Evolutionary conservation across 805 yeast species (phyloP), one percentile per base, ranked within the genome.

Genomic region (Kodamaea fukazawae): DNA sequence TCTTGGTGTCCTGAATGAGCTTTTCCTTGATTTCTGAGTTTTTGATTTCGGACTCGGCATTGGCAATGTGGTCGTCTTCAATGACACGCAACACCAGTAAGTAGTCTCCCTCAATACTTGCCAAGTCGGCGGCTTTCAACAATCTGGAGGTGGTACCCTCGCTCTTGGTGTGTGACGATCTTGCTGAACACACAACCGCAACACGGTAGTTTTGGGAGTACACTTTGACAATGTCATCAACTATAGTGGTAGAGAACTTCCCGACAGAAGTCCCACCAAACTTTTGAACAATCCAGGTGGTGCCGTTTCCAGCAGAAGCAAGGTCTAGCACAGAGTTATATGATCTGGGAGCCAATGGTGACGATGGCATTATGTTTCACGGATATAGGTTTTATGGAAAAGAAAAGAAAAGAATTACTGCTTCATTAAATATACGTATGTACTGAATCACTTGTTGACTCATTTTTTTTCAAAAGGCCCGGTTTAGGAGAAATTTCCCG

Each of bases 241-340:
- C 89, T 40, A 93, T 93, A 48, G 83, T 76, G 37, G 75, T 80
- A 7, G 96, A 86, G 61, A 93, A 90, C 60, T 93, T 93, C 15
- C 99, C 99, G 23, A 93, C 96, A 34, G 93, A 82, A 11, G 99
- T 93, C 39, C 99, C 99, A 35, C 99, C 99, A 55, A 87, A 93
- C 63, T 93, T 93, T 62, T 93, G 99, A 5, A 93, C 55, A 30
- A 69, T 49, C 75, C 75, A 70, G 12, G 48, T 37, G 35, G 44
- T 42, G 10, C 29, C 27, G 30, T 28, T 22, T 17, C 33, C 38
- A 16, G 35, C 38, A 16, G 42, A 39, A 25, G 55, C 58, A 31
- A 70, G 52, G 46, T 70, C 75, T 22, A 64, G 56, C 29, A 70
- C 71, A 2, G 73, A 67, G 40, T 66, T 68, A 41, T 65, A 70